phyloP scores from a whole-genome alignment of 331 rosid species.

The Rosa hybrid region DNA sequence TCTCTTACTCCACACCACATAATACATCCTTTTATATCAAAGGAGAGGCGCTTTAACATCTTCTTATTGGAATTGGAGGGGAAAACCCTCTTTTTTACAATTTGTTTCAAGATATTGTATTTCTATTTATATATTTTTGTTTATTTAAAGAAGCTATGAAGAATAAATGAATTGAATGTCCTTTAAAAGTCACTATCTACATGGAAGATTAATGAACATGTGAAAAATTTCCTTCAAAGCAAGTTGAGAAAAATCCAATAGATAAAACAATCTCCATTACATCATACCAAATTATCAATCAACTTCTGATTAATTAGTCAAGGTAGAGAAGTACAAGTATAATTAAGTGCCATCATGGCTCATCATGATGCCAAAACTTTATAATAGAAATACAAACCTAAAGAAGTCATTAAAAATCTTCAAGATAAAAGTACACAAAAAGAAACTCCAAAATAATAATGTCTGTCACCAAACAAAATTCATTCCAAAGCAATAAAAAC shows the following conservation, averaged over 20 bases:
- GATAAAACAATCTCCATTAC: constrained; percentile 2
- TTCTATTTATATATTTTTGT: no score
- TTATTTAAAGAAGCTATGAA: not conserved
- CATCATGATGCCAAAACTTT: not conserved
- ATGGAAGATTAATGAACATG: not conserved
- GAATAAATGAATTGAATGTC: not conserved
- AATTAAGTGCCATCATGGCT: constrained; percentile 8
- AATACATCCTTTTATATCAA: no score
- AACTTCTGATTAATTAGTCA: constrained; percentile 1
- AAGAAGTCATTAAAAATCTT: not conserved
- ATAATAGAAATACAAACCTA: not conserved
- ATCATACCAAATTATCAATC: not conserved
- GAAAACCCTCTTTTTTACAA: no score
- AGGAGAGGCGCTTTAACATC: no score
- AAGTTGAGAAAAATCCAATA: not conserved
- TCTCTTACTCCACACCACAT: no score
- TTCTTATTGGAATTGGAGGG: no score
- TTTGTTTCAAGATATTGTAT: no score
- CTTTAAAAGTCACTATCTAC: not conserved
- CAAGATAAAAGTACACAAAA: not conserved
- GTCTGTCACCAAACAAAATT: not conserved
- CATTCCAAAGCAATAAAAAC: not conserved
- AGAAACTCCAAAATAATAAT: not conserved
- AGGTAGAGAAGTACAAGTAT: not conserved
- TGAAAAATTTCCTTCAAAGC: not conserved